phyloP scores from a whole-genome alignment of 495 filamentous ascomycete genomes.

The Penicillium cataractarum region DNA sequence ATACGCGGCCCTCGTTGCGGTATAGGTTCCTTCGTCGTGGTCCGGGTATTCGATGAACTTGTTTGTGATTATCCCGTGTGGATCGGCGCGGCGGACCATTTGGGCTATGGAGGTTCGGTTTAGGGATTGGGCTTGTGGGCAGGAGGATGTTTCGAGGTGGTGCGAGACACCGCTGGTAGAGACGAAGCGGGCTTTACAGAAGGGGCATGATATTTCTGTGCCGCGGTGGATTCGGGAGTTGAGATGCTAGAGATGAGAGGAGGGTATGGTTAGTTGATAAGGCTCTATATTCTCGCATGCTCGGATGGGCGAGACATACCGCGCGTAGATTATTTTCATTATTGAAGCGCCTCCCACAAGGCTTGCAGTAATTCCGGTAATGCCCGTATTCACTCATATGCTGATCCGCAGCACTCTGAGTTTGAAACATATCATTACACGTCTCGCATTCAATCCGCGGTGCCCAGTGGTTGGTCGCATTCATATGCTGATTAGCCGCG shows the following conservation, averaged over 20 bases:
- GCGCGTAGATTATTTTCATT: conserved; percentile 43
- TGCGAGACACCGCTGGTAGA: conserved; percentile 47
- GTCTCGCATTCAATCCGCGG: neutral
- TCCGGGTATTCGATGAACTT: conserved; percentile 36
- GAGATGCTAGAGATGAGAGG: conserved; percentile 38
- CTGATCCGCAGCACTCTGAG: neutral
- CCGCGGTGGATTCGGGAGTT: conserved; percentile 47
- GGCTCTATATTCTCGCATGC: too few species aligned
- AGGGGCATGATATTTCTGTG: conserved; percentile 39
- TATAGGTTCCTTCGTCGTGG: too few species aligned
- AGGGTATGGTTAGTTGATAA: neutral
- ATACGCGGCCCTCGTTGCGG: conserved; percentile 31
- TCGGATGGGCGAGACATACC: too few species aligned
- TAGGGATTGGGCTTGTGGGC: conserved; percentile 34
- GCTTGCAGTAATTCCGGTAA: conserved; percentile 41
- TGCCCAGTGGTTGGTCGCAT: conserved; percentile 24
- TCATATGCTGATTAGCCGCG: conserved; percentile 44
- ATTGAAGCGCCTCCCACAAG: conserved; percentile 39
- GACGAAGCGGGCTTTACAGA: conserved; percentile 44
- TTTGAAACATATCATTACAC: neutral
- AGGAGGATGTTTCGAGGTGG: conserved; percentile 51
- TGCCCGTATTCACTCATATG: neutral
- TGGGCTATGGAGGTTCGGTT: conserved; percentile 44
- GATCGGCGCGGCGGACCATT: conserved; percentile 37
- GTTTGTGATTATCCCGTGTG: conserved; percentile 43